A percentile compares a stretch with the other conserved stretches of the same genome.
Conservation (phyloP, 352 stramenopile species). For the Phytophthora citrophthora region DNA sequence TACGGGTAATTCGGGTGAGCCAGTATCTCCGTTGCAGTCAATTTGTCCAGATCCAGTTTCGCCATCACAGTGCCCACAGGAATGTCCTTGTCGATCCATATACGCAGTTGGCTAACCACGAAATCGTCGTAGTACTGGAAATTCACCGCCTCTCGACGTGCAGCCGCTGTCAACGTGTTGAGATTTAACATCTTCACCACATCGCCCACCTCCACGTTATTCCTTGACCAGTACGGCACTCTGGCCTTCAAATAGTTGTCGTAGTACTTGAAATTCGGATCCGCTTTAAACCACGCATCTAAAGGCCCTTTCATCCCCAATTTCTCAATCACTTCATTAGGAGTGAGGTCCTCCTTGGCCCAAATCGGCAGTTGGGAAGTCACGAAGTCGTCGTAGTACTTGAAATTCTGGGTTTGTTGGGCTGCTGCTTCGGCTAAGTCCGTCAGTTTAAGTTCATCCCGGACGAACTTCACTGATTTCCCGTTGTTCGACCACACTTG, state of each 20-base stretch:
- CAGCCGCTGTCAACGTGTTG: conserved; percentile 1
- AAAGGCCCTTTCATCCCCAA: conserved; percentile 3
- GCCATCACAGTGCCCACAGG: conserved; percentile 6
- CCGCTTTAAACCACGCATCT: not conserved
- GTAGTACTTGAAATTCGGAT: conserved; percentile 22
- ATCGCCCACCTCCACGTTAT: not conserved
- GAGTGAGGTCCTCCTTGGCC: conserved; percentile 7
- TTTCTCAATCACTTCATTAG: not conserved
- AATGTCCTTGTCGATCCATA: not conserved
- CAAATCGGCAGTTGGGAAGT: conserved; percentile 18
- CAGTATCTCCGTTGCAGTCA: conserved; percentile 4
- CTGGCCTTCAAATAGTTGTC: conserved; percentile 3
- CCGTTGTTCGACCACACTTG: conserved; percentile 10
- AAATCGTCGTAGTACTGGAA: conserved; percentile 21
- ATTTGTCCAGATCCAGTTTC: conserved; percentile 7
- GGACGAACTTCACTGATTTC: conserved; percentile 12
- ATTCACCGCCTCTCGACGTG: conserved; percentile 6
- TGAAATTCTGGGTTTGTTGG: not conserved
- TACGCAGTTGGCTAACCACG: conserved; percentile 3
- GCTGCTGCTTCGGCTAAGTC: not conserved
- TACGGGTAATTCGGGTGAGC: conserved; percentile 16
- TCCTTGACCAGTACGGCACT: conserved; percentile 1
- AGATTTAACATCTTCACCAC: conserved; percentile 3
- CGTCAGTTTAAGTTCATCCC: conserved; percentile 6
- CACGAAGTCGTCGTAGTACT: conserved; percentile 24